Evolutionary conservation across 1,139 yeast genomes (phyloP).

Genomic region (Taiozyma sp.): DNA sequence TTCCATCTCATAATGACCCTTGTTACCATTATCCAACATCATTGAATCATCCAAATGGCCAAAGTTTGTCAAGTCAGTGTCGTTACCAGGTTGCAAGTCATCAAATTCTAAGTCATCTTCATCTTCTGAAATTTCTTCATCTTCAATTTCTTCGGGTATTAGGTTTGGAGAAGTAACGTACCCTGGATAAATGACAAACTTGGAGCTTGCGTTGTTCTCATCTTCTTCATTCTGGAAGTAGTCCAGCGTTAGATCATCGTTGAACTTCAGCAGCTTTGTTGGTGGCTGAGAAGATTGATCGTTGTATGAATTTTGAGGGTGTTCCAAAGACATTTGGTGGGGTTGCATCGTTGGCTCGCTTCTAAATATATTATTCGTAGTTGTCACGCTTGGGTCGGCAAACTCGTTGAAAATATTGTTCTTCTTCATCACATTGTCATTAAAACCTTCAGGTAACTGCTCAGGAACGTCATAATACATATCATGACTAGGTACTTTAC

Average conservation of each 20-base stretch:
- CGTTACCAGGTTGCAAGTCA: not conserved
- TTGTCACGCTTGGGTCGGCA: slow-evolving; percentile 33
- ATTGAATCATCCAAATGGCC: slow-evolving; percentile 14
- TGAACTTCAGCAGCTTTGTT: slow-evolving; percentile 19
- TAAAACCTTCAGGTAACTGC: slow-evolving; percentile 6
- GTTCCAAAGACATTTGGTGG: not conserved
- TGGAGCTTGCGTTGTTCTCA: not conserved
- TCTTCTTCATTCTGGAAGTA: slow-evolving; percentile 21
- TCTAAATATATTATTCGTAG: slow-evolving; percentile 18
- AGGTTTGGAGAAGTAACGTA: slow-evolving; percentile 10
- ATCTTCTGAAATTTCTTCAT: slow-evolving; percentile 27
- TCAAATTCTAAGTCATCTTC: slow-evolving; percentile 18
- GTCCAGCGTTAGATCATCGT: slow-evolving; percentile 22
- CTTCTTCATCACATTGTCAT: slow-evolving; percentile 14
- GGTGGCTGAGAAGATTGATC: slow-evolving; percentile 5
- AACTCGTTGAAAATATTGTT: slow-evolving; percentile 27
- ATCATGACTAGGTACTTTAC: slow-evolving; percentile 22
- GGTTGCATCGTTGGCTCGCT: slow-evolving; percentile 1
- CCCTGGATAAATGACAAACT: slow-evolving; percentile 17
- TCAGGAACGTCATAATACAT: slow-evolving; percentile 22
- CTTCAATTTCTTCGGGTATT: slow-evolving; percentile 29
- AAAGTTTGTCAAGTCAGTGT: slow-evolving; percentile 2
- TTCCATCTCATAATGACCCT: slow-evolving; percentile 16
- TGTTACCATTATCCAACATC: slow-evolving; percentile 1
- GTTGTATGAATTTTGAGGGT: slow-evolving; percentile 1